Evolutionary conservation across 2,329 filamentous ascomycete species (phyloP).

Genomic region (Colletotrichum cuscutae): DNA sequence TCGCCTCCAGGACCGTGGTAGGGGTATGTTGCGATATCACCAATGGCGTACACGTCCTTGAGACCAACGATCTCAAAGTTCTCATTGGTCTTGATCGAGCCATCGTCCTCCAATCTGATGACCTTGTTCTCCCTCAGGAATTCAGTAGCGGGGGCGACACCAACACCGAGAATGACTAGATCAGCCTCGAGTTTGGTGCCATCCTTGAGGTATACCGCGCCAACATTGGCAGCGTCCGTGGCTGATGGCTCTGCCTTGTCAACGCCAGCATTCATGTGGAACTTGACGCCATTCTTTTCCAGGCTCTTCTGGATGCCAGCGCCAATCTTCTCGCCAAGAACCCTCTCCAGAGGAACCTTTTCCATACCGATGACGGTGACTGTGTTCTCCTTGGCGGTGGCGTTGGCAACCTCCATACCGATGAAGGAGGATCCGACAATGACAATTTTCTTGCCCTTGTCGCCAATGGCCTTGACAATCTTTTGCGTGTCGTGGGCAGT

Average conservation of each 20-base stretch:
- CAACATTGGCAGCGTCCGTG: constrained; percentile 77
- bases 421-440: constrained; percentile 96
- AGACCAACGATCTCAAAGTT: constrained; percentile 80
- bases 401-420: constrained; percentile 95
- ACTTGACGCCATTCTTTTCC: constrained; percentile 89
- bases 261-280: constrained; percentile 83
- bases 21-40: constrained; percentile 94
- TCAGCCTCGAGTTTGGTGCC: constrained; percentile 88
- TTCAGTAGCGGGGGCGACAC: constrained; percentile 85
- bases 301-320: constrained; percentile 81
- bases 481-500: constrained; percentile 79
- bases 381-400: constrained; percentile 80
- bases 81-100: constrained; percentile 85
- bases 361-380: constrained; percentile 94
- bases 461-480: constrained; percentile 83
- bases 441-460: constrained; percentile 90
- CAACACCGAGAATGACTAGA: constrained; percentile 90
- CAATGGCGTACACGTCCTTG: constrained; percentile 89
- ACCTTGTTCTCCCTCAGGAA: constrained; percentile 80
- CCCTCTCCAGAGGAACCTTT: constrained; percentile 81
- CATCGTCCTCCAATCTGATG: constrained; percentile 81
- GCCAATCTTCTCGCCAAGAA: constrained; percentile 86
- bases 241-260: constrained; percentile 82
- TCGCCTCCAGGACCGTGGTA: constrained; percentile 90
- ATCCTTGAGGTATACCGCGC: constrained; percentile 84